phyloP scores from a whole-genome alignment of 208 protist genomes.

The Leishmania gerbilli region DNA sequence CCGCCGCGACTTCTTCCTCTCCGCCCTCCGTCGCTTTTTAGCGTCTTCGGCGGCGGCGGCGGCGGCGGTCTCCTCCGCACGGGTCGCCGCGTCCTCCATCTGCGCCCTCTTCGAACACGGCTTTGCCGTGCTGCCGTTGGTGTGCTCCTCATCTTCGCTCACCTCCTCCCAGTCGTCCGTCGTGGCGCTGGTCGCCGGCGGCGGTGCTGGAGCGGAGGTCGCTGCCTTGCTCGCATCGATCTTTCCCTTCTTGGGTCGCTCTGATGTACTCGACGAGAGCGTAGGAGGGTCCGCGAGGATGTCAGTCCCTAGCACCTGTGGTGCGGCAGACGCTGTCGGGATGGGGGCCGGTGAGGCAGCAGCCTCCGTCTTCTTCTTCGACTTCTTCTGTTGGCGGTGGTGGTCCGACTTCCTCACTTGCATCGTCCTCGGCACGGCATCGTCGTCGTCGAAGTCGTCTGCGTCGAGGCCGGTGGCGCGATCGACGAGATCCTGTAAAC shows the following conservation, averaged over 20 bases:
- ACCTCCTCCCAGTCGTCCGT: slow-evolving; percentile 31
- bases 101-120: background rate
- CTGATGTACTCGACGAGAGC: background rate
- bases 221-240: background rate
- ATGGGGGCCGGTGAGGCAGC: background rate
- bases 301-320: background rate
- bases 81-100: background rate
- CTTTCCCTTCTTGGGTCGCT: background rate
- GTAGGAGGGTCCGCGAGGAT: background rate
- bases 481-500: slow-evolving; percentile 76
- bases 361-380: slow-evolving; percentile 1
- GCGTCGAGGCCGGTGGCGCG: slow-evolving; percentile 71
- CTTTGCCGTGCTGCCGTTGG: background rate
- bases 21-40: slow-evolving; percentile 34
- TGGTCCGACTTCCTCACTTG: slow-evolving; percentile 16
- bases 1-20: slow-evolving; percentile 36
- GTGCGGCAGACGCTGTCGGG: background rate
- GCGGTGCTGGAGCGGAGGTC: background rate
- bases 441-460: slow-evolving; percentile 23
- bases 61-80: background rate
- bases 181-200: background rate
- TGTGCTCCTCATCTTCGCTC: slow-evolving; percentile 12
- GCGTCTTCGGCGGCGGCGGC: slow-evolving; percentile 21
- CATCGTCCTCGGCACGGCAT: slow-evolving; percentile 31
- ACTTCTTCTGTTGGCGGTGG: slow-evolving; percentile 28